phyloP scores from a whole-genome alignment of 176 grass and related monocot genomes.

The Cenchrus purpureus region DNA sequence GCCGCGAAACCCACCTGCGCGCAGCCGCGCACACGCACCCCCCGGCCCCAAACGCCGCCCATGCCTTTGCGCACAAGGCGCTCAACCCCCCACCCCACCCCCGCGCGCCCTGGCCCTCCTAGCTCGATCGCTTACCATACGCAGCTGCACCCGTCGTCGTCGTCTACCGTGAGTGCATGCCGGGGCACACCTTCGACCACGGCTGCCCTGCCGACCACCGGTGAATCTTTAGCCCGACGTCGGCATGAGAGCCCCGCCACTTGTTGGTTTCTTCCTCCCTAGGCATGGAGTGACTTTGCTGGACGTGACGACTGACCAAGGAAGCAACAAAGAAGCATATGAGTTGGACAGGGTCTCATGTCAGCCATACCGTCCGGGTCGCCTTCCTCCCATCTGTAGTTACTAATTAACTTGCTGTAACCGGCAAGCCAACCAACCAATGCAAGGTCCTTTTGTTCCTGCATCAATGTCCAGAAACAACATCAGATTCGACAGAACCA shows the following conservation, averaged over 20 bases:
- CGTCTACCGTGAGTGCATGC: background rate
- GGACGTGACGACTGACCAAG: background rate
- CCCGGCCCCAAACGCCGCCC: background rate
- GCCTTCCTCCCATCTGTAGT: conserved; percentile 41
- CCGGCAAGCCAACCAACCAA: conserved; percentile 33
- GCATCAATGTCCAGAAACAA: conserved; percentile 24
- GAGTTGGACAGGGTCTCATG: conserved; percentile 34
- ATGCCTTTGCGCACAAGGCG: conserved; percentile 27
- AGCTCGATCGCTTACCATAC: background rate
- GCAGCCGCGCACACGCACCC: too few relatives aligned
- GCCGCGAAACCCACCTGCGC: background rate
- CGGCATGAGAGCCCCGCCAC: conserved; percentile 10
- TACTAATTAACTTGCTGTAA: conserved; percentile 22
- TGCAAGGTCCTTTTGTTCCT: background rate
- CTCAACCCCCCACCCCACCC: background rate
- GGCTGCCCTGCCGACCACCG: background rate
- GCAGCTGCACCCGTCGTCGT: conserved; percentile 18
- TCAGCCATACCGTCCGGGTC: conserved; percentile 32
- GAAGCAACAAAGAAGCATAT: conserved; percentile 11
- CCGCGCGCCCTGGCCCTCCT: too few relatives aligned
- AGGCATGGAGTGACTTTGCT: background rate
- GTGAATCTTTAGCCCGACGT: conserved; percentile 13
- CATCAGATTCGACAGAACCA: background rate
- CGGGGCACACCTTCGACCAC: conserved; percentile 15
- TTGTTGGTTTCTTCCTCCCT: conserved; percentile 10